These are phyloP conservation scores for Dothidotthia symphoricarpi DNA, from an alignment of 2,329 filamentous ascomycete genomes.

Conservation along the genomic window DNA sequence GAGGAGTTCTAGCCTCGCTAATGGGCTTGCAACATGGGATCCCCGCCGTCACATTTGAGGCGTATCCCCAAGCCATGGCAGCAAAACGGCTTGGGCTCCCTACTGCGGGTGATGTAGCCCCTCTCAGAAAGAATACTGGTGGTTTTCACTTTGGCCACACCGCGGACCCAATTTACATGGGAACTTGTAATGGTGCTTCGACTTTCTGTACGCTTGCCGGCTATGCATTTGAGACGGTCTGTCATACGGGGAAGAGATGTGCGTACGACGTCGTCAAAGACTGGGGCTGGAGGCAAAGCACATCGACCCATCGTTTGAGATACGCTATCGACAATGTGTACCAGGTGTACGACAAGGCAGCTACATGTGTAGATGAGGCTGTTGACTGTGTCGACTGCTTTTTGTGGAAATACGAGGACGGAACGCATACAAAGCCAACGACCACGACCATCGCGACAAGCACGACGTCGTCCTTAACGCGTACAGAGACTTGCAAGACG, in stretches of 20 bases:
- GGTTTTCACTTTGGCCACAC: slow-evolving; percentile 40
- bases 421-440: slow-evolving; percentile 31
- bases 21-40: slow-evolving; percentile 37
- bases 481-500: slow-evolving; percentile 39
- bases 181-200: slow-evolving; percentile 36
- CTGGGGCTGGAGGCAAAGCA: slow-evolving; percentile 39
- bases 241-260: slow-evolving; percentile 38
- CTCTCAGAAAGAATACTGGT: slow-evolving; percentile 34
- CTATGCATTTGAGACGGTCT: slow-evolving; percentile 38
- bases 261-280: slow-evolving; percentile 40
- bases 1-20: slow-evolving; percentile 37
- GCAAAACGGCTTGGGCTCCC: slow-evolving; percentile 35
- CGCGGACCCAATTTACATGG: slow-evolving; percentile 40
- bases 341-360: slow-evolving; percentile 33
- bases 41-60: slow-evolving; percentile 36
- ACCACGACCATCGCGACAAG: slow-evolving; percentile 20
- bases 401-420: slow-evolving; percentile 39
- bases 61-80: slow-evolving; percentile 39
- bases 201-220: slow-evolving; percentile 40
- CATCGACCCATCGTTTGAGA: slow-evolving; percentile 30
- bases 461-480: slow-evolving; percentile 27
- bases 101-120: slow-evolving; percentile 29
- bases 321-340: slow-evolving; percentile 41
- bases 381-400: slow-evolving; percentile 38
- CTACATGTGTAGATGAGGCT: slow-evolving; percentile 36